Evolutionary conservation across 2,329 filamentous ascomycete species (phyloP).

Genomic region (Camillea tinctor): DNA sequence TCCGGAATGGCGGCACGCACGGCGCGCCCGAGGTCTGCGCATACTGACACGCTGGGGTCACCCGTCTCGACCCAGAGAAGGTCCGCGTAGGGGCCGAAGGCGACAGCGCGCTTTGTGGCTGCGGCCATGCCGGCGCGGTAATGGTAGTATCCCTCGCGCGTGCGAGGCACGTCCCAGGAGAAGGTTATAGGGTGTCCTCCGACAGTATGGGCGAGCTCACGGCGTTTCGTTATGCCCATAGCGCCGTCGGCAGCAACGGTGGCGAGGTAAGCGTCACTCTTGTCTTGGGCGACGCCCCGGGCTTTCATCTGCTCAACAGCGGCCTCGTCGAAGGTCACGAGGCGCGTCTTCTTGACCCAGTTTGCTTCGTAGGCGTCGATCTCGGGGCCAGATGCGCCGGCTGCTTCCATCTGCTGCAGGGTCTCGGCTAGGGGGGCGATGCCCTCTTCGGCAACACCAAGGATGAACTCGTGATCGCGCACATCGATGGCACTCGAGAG

Average conservation of each 20-base stretch:
- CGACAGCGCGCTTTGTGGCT: conserved; percentile 89
- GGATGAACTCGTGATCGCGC: conserved; percentile 95
- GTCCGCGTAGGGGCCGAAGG: conserved; percentile 89
- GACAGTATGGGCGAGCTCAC: conserved; percentile 67
- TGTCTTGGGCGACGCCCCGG: conserved; percentile 61
- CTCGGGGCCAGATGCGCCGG: conserved; percentile 73
- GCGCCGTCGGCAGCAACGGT: conserved; percentile 64
- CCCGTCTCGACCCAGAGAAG: conserved; percentile 97
- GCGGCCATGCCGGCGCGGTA: conserved; percentile 80
- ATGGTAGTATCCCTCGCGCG: conserved; percentile 91
- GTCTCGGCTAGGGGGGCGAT: conserved; percentile 82
- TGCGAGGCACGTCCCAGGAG: conserved; percentile 88
- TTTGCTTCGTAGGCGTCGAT: conserved; percentile 82
- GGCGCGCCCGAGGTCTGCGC: conserved; percentile 69
- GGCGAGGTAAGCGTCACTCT: conserved; percentile 66
- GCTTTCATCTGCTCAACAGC: conserved; percentile 70
- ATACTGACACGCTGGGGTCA: conserved; percentile 78
- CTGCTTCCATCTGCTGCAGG: conserved; percentile 83
- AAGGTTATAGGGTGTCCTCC: conserved; percentile 72
- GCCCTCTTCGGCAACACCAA: conserved; percentile 74
- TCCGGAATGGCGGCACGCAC: conserved; percentile 69
- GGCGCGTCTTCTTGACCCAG: conserved; percentile 83
- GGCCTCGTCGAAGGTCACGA: conserved; percentile 91
- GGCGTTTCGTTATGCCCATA: conserved; percentile 75
- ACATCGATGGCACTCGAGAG: conserved; percentile 89